phyloP scores from a whole-genome alignment of 78 protist genomes.

The Dictyostelium brefeldianum region DNA sequence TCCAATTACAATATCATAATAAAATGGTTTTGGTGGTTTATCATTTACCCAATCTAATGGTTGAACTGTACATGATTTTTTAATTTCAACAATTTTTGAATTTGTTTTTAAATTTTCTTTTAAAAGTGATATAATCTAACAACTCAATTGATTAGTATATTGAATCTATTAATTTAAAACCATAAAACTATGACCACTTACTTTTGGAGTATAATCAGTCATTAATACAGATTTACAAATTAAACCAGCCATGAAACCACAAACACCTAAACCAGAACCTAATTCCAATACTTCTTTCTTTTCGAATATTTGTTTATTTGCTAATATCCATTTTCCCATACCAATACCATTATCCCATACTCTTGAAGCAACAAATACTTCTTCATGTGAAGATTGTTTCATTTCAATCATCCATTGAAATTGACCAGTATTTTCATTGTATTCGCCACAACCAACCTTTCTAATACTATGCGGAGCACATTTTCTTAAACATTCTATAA shows the following conservation, averaged over 20 bases:
- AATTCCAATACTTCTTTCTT: constrained; percentile 54
- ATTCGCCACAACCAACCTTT: constrained; percentile 43
- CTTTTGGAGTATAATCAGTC: constrained; percentile 67
- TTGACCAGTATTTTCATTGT: constrained; percentile 26
- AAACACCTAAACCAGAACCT: constrained; percentile 51
- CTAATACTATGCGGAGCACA: constrained; percentile 43
- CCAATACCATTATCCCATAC: constrained; percentile 78
- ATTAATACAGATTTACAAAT: constrained; percentile 45
- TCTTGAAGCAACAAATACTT: constrained; percentile 59
- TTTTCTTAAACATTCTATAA: constrained; percentile 54
- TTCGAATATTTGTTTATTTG: constrained; percentile 25
- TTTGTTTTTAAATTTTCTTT: constrained; percentile 54
- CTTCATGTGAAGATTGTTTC: constrained; percentile 19
- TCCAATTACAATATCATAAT: constrained; percentile 61
- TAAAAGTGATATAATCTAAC: constrained; percentile 26
- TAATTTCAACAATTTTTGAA: neutral
- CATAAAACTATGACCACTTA: neutral
- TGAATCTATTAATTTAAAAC: too few relatives aligned
- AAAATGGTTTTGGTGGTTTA: constrained; percentile 36
- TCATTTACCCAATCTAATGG: constrained; percentile 61
- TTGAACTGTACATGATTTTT: constrained; percentile 13
- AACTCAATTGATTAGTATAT: too few relatives aligned
- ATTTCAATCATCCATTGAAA: constrained; percentile 44
- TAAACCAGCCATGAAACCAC: constrained; percentile 53
- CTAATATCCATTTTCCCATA: constrained; percentile 43